A percentile compares a stretch with the other conserved stretches of the same genome.
Evolutionary conservation across 768 basidiomycete genomes (phyloP).

Genomic region (Hirschioporus abietinus): DNA sequence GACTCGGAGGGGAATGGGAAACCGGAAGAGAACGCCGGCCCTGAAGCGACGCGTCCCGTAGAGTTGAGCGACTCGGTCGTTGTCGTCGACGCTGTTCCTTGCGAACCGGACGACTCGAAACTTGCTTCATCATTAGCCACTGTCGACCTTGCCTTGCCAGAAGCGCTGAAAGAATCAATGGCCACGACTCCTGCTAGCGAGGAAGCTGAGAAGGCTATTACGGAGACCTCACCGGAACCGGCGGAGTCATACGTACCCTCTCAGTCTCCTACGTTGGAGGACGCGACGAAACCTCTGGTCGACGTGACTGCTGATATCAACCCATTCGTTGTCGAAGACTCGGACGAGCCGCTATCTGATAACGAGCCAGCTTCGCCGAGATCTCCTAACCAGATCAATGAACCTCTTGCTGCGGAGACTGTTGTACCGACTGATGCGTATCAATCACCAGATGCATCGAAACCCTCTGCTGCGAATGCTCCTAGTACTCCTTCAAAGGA

Average conservation of each 20-base stretch:
- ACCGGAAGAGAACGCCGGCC: too few relatives aligned
- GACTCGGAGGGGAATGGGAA: neutral
- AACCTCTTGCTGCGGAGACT: conserved; percentile 35
- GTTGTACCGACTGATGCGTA: conserved; percentile 34
- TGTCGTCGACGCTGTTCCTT: neutral
- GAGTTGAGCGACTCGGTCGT: neutral
- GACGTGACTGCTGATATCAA: conserved; percentile 21
- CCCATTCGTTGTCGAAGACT: conserved; percentile 59
- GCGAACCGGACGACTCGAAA: neutral
- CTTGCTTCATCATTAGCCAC: neutral
- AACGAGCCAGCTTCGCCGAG: conserved; percentile 24
- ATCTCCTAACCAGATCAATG: conserved; percentile 13
- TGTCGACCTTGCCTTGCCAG: neutral
- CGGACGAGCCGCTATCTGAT: conserved; percentile 37
- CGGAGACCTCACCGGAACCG: neutral
- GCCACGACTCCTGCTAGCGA: neutral
- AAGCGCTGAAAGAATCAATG: neutral
- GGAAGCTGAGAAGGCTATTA: neutral
- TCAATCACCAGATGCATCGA: conserved; percentile 20
- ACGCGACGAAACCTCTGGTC: conserved; percentile 75
- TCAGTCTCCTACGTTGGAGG: conserved; percentile 76
- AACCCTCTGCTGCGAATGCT: conserved; percentile 8
- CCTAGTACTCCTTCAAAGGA: neutral
- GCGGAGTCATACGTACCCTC: neutral
- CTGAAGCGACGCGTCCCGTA: neutral